Conservation (phyloP, 108 stramenopile species). For the Chaetoceros muelleri region DNA sequence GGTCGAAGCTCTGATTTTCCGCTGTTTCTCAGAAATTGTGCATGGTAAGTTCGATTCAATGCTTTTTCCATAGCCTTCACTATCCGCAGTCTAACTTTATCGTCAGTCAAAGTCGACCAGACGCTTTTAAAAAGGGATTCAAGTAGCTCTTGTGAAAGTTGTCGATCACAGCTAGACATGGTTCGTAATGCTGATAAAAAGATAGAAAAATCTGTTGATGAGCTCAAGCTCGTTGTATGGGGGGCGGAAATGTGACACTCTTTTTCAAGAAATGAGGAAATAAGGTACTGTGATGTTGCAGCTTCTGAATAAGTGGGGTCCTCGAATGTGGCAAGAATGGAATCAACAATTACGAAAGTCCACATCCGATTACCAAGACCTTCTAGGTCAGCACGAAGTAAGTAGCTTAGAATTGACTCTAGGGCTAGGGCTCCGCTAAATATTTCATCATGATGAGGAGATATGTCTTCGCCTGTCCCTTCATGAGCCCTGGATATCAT, state of each 20-base stretch:
- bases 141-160: slow-evolving; percentile 37
- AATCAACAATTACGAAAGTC: slow-evolving; percentile 55
- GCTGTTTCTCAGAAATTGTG: slow-evolving; percentile 39
- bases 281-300: background rate
- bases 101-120: slow-evolving; percentile 37
- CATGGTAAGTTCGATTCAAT: slow-evolving; percentile 56
- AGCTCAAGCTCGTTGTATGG: too few relatives aligned
- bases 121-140: slow-evolving; percentile 32
- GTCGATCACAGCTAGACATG: slow-evolving; percentile 40
- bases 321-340: slow-evolving; percentile 20
- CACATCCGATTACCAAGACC: slow-evolving; percentile 53
- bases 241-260: too few relatives aligned
- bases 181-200: slow-evolving; percentile 16
- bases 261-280: too few relatives aligned
- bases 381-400: slow-evolving; percentile 58
- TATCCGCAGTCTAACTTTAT: slow-evolving; percentile 30
- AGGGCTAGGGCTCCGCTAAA: too few relatives aligned
- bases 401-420: slow-evolving; percentile 43
- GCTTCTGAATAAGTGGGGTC: background rate
- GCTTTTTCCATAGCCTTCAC: slow-evolving; percentile 41
- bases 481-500: too few relatives aligned
- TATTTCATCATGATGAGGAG: too few relatives aligned
- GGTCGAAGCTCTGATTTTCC: slow-evolving; percentile 2
- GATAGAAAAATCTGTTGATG: background rate
- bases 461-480: too few relatives aligned